Evolutionary conservation across 2,329 filamentous ascomycete genomes (phyloP).

Genomic region (Penicillium verrucosum): DNA sequence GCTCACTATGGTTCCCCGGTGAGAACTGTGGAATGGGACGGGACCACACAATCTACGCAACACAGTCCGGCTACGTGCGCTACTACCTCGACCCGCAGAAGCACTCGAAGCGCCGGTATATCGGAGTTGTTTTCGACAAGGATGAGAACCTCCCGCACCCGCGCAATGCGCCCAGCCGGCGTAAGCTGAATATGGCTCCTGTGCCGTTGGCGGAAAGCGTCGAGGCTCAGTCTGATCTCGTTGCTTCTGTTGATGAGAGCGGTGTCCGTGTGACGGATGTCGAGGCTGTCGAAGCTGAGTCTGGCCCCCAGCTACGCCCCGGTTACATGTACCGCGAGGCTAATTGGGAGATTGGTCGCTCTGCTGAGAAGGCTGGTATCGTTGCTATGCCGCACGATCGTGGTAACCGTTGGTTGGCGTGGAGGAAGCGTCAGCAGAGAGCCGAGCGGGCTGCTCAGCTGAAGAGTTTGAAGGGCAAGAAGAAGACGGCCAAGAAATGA

Average conservation of each 20-base stretch:
- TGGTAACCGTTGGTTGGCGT: slow-evolving; percentile 62
- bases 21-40: slow-evolving; percentile 94
- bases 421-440: slow-evolving; percentile 57
- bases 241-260: slow-evolving; percentile 24
- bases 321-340: slow-evolving; percentile 64
- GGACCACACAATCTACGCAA: slow-evolving; percentile 92
- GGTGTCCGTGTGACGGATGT: slow-evolving; percentile 26
- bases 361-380: slow-evolving; percentile 59
- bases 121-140: slow-evolving; percentile 85
- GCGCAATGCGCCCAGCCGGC: slow-evolving; percentile 66
- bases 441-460: slow-evolving; percentile 52
- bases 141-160: slow-evolving; percentile 76
- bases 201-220: slow-evolving; percentile 34
- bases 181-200: slow-evolving; percentile 71
- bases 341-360: slow-evolving; percentile 66
- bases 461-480: slow-evolving; percentile 52
- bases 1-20: slow-evolving; percentile 89
- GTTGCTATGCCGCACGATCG: slow-evolving; percentile 55
- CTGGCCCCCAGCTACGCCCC: slow-evolving; percentile 44
- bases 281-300: slow-evolving; percentile 25
- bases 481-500: slow-evolving; percentile 40
- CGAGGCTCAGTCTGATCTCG: slow-evolving; percentile 24
- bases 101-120: slow-evolving; percentile 88
- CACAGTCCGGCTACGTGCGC: slow-evolving; percentile 83
- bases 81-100: slow-evolving; percentile 86